Evolutionary conservation across 164 flowering plant species (phyloP), one percentile per base, ranked within the genome.

Genomic region (Vitis cinerea): DNA sequence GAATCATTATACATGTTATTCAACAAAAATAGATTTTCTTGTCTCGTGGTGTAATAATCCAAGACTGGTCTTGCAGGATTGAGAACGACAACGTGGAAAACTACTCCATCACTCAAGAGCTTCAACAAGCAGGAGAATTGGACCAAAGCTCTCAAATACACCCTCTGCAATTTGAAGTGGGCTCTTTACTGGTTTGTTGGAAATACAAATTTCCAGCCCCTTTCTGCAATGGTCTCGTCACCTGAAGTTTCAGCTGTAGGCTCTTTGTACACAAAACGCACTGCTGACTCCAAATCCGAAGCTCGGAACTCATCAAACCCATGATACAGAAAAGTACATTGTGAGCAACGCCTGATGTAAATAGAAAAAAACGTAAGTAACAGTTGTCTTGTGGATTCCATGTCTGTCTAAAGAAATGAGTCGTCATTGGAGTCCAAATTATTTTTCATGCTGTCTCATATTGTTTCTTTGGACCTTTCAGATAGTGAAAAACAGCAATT

Each of bases 101-200:
- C 74, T 82, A 86, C 76, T 87, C 98, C 10, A 96, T 96, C 70
- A 93, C 97, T 0, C 98, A 17, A 88, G 72, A 93, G 98, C 83
- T 93, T 96, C 86, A 93, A 90, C 80, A 96, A 93, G 78, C 98
- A 83, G 52, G 99, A 96, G 81, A 89, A 89, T 79, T 96, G 97
- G 98, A 96, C 99, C 23, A 96, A 92, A 83, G 97, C 99, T 78
- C 92, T 96, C 64, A 93, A 96, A 74, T 90, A 96, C 80, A 96
- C 93, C 2, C 94, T 96, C 66, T 92, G 98, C 84, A 80, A 96
- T 81, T 75, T 96, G 75, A 93, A 93, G 75, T 96, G 98, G 98
- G 95, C 93, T 62, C 91, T 96, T 68, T 93, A 74, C 79, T 93
- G 98, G 98, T 96, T 93, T 78, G 85, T 95, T 3, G 97, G 97